These are phyloP conservation scores for Cardiosporidium cionae DNA, from an alignment of 169 alveolate genomes.

Conservation along the genomic window DNA sequence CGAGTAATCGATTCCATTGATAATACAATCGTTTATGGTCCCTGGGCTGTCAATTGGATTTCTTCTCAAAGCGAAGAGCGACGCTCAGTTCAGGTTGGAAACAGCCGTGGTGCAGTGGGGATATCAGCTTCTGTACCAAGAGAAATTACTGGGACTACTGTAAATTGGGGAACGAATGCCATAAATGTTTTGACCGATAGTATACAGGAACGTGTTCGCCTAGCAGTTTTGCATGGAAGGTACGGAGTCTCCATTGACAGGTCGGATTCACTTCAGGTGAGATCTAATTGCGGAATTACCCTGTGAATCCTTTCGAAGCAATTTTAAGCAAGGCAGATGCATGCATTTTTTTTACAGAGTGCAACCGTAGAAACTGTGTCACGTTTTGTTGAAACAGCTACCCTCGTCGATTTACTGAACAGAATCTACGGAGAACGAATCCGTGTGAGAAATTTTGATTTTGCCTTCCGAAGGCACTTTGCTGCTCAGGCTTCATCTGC, in stretches of 20 bases:
- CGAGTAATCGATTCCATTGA: neutral
- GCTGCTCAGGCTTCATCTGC: neutral
- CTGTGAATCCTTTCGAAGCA: neutral
- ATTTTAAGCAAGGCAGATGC: neutral
- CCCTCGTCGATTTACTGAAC: constrained; percentile 2
- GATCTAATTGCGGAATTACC: neutral
- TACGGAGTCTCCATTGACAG: constrained; percentile 18
- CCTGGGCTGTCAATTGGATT: constrained; percentile 19
- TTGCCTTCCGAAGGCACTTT: constrained; percentile 7
- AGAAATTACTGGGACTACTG: constrained; percentile 1
- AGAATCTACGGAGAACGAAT: constrained; percentile 14
- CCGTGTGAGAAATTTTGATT: constrained; percentile 10
- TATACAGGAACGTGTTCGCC: constrained; percentile 1
- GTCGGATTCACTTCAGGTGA: constrained; percentile 8
- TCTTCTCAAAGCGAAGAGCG: neutral
- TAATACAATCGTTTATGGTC: constrained; percentile 8
- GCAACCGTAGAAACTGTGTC: constrained; percentile 15
- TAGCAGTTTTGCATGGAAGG: constrained; percentile 11
- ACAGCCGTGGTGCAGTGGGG: constrained; percentile 14
- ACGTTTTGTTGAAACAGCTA: constrained; percentile 20
- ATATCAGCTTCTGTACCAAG: constrained; percentile 9
- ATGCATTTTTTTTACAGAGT: neutral
- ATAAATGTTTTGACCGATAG: constrained; percentile 1
- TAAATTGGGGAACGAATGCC: constrained; percentile 10
- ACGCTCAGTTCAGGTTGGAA: neutral